Conservation (phyloP, 495 filamentous ascomycete species). For the Aspergillus incahuasiensis region DNA sequence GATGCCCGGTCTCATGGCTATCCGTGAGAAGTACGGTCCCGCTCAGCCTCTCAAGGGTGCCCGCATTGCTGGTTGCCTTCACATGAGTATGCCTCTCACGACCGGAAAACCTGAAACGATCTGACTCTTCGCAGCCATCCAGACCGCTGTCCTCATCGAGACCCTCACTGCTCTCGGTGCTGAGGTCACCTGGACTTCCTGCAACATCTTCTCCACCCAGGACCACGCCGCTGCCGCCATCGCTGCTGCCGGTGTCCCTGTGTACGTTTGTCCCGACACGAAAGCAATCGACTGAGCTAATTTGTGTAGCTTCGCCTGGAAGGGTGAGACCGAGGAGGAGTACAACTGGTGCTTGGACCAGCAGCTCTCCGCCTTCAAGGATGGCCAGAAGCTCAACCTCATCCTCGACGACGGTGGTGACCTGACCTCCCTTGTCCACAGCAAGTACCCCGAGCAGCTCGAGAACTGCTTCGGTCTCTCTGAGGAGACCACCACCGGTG, state of each 20-base stretch:
- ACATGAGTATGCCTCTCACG: slow-evolving; percentile 74
- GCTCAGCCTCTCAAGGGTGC: slow-evolving; percentile 93
- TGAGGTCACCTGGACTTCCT: slow-evolving; percentile 93
- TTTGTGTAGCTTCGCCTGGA: slow-evolving; percentile 81
- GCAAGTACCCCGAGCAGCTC: slow-evolving; percentile 96
- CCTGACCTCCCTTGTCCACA: slow-evolving; percentile 91
- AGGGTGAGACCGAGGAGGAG: slow-evolving; percentile 99
- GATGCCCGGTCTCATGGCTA: slow-evolving; percentile 97
- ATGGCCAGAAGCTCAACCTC: slow-evolving; percentile 91
- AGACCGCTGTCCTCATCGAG: slow-evolving; percentile 98
- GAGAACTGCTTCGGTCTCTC: slow-evolving; percentile 97
- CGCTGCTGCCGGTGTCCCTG: slow-evolving; percentile 86
- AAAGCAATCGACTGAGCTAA: slow-evolving; percentile 4
- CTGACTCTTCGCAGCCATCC: slow-evolving; percentile 63
- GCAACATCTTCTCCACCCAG: slow-evolving; percentile 99
- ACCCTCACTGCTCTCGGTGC: slow-evolving; percentile 90
- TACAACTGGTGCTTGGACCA: slow-evolving; percentile 99
- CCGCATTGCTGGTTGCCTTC: slow-evolving; percentile 92
- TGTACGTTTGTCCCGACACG: slow-evolving; percentile 48
- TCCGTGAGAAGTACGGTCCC: slow-evolving; percentile 78
- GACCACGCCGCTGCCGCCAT: slow-evolving; percentile 98
- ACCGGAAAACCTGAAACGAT: not conserved
- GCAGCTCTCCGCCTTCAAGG: slow-evolving; percentile 94
- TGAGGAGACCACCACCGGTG: slow-evolving; percentile 99
- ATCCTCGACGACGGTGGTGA: slow-evolving; percentile 99